Base-by-base conservation (phyloP, 169 alveolate genomes). In the Cryptosporidium viatorum region DNA sequence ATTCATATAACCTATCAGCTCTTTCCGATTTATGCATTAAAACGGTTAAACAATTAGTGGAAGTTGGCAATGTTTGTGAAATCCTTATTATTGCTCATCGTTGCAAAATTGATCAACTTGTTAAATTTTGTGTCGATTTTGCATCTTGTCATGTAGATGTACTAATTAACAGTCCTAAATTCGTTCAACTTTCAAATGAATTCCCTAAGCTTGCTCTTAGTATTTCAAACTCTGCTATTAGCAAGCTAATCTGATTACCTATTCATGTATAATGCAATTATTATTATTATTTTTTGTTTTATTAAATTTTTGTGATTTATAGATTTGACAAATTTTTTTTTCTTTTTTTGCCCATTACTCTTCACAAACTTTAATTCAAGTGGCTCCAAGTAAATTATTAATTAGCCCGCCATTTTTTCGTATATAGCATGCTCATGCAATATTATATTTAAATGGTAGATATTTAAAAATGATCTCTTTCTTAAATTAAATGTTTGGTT, bases 61-160 rank as follows among this genome's bases (percentile, higher is more conserved):
- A 62, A 26, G 70, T 80, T n/a, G 69, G 33, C 26, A 80, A 80
- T 50, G 89, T 80, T 8, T 80, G 89, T 45, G 75, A 80, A 31
- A 14, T 80, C 23, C 41, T 59, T 16, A 65, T 16, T 16, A 80
- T 80, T 60, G 71, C 89, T 39, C 62, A 80, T 65, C 33, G 80
- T 16, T 35, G 45, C 2, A 41, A 60, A 8, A 65, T 45, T 43
- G 48, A 65, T 26, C 37, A 59, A 16, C 62, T 80, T 16, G 50
- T 80, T 7, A 26, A 29, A 21, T 80, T 43, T 62, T 80, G 89
- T 14, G 70, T 80, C 23, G 74, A 80, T 37, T 80, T 80, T 41
- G 89, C 89, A n/a, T 59, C 89, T 33, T 45, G 23, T n/a, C 71
- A 80, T 41, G 68, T 48, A 5, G 62, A 59, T n/a, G 35, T 35